These are phyloP conservation scores for Passiflora organensis DNA, from an alignment of 345 rosid genomes.

Conservation along the genomic window DNA sequence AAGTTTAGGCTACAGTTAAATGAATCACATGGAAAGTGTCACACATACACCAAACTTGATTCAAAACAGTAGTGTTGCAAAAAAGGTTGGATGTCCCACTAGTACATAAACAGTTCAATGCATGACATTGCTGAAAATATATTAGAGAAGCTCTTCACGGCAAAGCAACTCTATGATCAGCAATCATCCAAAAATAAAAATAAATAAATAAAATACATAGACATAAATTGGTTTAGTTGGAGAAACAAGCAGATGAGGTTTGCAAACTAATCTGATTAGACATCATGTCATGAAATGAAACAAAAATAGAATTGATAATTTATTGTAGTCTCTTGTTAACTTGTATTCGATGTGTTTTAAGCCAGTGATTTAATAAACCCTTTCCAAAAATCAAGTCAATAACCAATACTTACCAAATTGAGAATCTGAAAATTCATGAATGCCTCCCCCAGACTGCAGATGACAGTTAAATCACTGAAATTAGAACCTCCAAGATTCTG, in stretches of 20 bases:
- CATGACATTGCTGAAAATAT: too few species aligned
- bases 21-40: conserved; percentile 1
- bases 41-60: background rate
- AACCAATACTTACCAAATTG: conserved; percentile 78
- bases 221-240: too few species aligned
- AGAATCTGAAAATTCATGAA: conserved; percentile 99
- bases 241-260: too few species aligned
- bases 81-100: too few species aligned
- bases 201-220: too few species aligned
- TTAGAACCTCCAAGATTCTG: conserved; percentile 15
- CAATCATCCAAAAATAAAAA: too few species aligned
- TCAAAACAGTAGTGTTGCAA: conserved; percentile 3
- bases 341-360: background rate
- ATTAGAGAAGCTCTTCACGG: too few species aligned
- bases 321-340: background rate
- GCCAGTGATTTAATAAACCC: too few species aligned
- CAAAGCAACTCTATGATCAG: too few species aligned
- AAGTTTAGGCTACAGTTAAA: conserved; percentile 8
- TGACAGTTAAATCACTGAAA: conserved; percentile 15
- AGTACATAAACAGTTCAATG: too few species aligned
- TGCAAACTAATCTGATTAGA: too few species aligned
- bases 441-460: conserved; percentile 99
- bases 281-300: background rate
- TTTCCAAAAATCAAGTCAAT: background rate
- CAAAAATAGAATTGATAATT: too few species aligned